These are phyloP conservation scores for Aureobasidium sp. DNA, from an alignment of 2,329 filamentous ascomycete species.

Conservation along the genomic window DNA sequence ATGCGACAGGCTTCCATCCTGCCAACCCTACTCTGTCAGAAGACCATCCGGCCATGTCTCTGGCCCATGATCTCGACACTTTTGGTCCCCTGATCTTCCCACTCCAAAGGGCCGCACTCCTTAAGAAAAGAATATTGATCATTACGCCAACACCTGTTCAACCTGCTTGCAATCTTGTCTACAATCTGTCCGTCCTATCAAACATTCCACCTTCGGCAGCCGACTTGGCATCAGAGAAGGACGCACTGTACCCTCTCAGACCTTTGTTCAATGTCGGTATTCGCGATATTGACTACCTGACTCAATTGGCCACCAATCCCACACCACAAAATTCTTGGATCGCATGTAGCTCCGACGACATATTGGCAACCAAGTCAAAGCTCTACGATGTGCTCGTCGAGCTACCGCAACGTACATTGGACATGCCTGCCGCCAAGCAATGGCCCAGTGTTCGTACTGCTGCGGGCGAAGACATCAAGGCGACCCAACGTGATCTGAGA, in stretches of 20 bases:
- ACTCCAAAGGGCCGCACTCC: constrained; percentile 74
- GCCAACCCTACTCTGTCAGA: constrained; percentile 60
- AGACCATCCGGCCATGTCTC: constrained; percentile 79
- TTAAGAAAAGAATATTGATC: constrained; percentile 82
- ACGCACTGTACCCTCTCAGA: constrained; percentile 56
- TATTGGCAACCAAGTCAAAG: constrained; percentile 74
- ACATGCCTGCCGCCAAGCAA: constrained; percentile 23
- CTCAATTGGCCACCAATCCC: constrained; percentile 46
- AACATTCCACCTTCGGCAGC: constrained; percentile 71
- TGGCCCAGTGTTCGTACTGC: constrained; percentile 69
- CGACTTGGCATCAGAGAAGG: constrained; percentile 52
- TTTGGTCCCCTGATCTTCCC: constrained; percentile 92
- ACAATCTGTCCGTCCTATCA: constrained; percentile 85
- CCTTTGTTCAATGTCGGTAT: constrained; percentile 92
- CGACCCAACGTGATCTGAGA: constrained; percentile 81
- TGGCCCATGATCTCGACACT: constrained; percentile 65
- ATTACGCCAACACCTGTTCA: constrained; percentile 81
- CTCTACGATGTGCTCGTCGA: constrained; percentile 88
- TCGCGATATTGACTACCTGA: constrained; percentile 77
- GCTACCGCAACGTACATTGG: constrained; percentile 52
- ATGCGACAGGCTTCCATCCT: constrained; percentile 50
- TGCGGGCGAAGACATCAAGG: constrained; percentile 60
- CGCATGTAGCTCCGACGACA: constrained; percentile 91
- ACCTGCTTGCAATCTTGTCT: constrained; percentile 87
- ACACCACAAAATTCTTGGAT: constrained; percentile 59